Conservation (phyloP, 2,329 filamentous ascomycete genomes). For the Ilyonectria robusta region DNA sequence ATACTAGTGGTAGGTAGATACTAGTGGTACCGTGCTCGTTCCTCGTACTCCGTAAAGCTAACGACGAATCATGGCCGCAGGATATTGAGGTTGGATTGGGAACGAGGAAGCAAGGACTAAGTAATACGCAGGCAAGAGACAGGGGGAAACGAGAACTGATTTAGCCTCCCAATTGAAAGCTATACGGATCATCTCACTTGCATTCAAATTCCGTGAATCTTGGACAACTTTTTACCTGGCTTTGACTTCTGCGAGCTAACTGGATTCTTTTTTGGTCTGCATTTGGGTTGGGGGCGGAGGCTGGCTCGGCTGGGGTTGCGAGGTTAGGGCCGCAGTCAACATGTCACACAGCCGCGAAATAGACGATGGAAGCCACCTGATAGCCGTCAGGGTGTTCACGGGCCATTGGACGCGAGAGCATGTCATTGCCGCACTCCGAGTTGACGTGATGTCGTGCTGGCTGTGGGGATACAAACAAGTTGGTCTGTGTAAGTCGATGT, state of each 20-base stretch:
- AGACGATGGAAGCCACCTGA: neutral
- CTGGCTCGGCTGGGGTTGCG: neutral
- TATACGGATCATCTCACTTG: too few species aligned
- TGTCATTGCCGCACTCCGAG: neutral
- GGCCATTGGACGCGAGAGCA: neutral
- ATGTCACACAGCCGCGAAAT: neutral
- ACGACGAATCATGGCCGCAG: neutral
- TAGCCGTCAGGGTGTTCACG: neutral
- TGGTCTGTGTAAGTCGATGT: conserved; percentile 6
- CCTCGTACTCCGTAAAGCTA: neutral
- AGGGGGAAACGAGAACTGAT: too few species aligned
- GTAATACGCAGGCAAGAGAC: too few species aligned
- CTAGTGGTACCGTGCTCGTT: neutral
- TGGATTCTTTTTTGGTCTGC: too few species aligned
- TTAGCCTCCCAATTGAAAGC: too few species aligned
- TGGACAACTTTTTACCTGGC: too few species aligned
- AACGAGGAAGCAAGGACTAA: too few species aligned
- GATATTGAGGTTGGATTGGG: too few species aligned
- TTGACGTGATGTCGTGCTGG: conserved; percentile 7
- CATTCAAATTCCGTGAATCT: too few species aligned
- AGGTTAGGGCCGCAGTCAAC: neutral
- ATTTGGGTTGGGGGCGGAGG: neutral
- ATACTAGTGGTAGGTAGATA: neutral
- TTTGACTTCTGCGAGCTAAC: too few species aligned
- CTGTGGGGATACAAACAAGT: conserved; percentile 5